These are phyloP conservation scores for Gonapodya prolifera DNA, from an alignment of 192 early-diverging fungal genomes.

Conservation along the genomic window DNA sequence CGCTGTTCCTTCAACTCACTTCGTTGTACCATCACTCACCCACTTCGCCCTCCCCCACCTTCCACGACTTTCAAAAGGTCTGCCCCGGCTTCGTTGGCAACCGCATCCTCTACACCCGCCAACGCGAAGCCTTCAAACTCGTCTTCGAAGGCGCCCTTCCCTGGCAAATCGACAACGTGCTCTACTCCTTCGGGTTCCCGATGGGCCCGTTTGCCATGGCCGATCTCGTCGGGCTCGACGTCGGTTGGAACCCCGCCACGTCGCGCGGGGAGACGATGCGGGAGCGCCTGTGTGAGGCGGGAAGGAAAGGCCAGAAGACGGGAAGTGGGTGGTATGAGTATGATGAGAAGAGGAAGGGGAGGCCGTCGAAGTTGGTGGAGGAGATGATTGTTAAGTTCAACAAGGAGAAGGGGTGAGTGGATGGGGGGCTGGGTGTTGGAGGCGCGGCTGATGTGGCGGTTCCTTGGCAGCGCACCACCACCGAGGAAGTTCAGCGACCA, in stretches of 20 bases:
- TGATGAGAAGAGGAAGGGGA: neutral
- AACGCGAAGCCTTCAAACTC: neutral
- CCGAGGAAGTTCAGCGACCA: neutral
- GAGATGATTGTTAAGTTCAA: neutral
- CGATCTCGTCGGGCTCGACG: neutral
- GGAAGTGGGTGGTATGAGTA: neutral
- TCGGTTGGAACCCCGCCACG: neutral
- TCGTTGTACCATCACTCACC: no score
- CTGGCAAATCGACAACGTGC: neutral
- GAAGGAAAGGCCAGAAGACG: neutral
- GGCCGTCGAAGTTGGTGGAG: neutral
- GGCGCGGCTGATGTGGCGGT: no score
- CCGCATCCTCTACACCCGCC: neutral
- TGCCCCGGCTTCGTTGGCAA: slow-evolving; percentile 3
- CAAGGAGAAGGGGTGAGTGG: neutral
- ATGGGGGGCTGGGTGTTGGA: no score
- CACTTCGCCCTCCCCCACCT: no score
- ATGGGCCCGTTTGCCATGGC: neutral
- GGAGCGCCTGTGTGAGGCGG: neutral
- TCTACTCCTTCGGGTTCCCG: neutral
- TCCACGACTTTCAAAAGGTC: no score
- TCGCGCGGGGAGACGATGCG: neutral
- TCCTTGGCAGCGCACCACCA: neutral
- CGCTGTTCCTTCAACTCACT: no score
- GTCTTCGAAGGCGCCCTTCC: neutral